These are phyloP conservation scores for Colletotrichum liaoningense DNA, from an alignment of 2,329 filamentous ascomycete species.

Conservation along the genomic window DNA sequence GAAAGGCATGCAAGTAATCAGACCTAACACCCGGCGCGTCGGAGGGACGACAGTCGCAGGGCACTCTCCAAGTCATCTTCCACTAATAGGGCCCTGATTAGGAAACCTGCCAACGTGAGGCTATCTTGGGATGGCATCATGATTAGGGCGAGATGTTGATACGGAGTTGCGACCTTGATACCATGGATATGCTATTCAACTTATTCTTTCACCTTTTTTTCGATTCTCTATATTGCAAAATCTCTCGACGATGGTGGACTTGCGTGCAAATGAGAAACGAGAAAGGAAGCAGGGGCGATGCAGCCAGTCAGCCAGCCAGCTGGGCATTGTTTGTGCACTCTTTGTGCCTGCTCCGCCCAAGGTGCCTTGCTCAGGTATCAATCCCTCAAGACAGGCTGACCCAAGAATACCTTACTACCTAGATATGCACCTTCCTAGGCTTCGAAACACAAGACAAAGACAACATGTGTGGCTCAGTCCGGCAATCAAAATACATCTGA, in stretches of 20 bases:
- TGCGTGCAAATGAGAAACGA: neutral
- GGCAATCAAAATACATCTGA: conserved; percentile 10
- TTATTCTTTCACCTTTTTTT: neutral
- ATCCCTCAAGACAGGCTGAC: neutral
- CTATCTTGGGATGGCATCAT: neutral
- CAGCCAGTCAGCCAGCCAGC: neutral
- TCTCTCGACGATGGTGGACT: neutral
- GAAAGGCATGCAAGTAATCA: conserved; percentile 20
- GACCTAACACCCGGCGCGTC: conserved; percentile 1
- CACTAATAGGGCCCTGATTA: neutral
- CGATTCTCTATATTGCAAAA: neutral
- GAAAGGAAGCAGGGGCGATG: neutral
- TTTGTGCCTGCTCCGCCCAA: neutral
- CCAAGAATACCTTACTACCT: conserved; percentile 3
- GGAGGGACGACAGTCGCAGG: neutral
- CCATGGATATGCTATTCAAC: neutral
- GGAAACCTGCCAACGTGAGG: neutral
- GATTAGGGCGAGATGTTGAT: neutral
- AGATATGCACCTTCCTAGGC: neutral
- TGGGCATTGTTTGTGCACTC: neutral
- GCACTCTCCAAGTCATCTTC: neutral
- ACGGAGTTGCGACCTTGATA: neutral
- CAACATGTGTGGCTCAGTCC: conserved; percentile 3
- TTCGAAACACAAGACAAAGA: conserved; percentile 10
- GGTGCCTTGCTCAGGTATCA: neutral